Conservation (phyloP, 371 early-diverging fungal species). For the Syncephalastrum racemosum region DNA sequence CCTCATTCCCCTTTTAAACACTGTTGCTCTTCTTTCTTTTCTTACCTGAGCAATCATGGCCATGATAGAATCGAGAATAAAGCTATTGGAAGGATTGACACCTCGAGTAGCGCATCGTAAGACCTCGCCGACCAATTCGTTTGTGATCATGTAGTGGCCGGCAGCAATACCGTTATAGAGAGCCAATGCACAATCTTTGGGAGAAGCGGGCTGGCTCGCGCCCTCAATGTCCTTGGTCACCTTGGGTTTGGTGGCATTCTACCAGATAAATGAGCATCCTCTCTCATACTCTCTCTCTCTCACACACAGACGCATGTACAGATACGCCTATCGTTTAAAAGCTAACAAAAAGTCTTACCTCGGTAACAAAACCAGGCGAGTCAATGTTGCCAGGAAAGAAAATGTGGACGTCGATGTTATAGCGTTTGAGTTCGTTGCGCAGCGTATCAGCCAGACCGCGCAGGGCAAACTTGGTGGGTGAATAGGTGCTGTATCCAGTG, state of each 20-base stretch:
- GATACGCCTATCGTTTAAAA: neutral
- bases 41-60: slow-evolving; percentile 44
- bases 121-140: slow-evolving; percentile 50
- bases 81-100: slow-evolving; percentile 44
- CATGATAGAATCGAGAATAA: slow-evolving; percentile 37
- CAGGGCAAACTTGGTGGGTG: slow-evolving; percentile 84
- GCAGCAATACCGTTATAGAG: slow-evolving; percentile 49
- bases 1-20: neutral
- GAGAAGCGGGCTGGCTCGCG: slow-evolving; percentile 53
- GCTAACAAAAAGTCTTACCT: slow-evolving; percentile 29
- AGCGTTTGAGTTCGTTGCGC: slow-evolving; percentile 70
- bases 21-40: too few relatives aligned
- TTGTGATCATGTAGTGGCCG: slow-evolving; percentile 55
- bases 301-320: too few relatives aligned
- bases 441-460: slow-evolving; percentile 76
- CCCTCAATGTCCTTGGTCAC: slow-evolving; percentile 85
- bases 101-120: slow-evolving; percentile 51
- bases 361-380: slow-evolving; percentile 78
- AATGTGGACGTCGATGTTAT: slow-evolving; percentile 73
- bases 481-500: slow-evolving; percentile 81
- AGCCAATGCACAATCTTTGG: slow-evolving; percentile 62
- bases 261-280: neutral
- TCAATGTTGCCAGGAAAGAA: slow-evolving; percentile 83
- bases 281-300: too few relatives aligned
- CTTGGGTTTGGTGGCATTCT: slow-evolving; percentile 81